Percentiles rank a stretch among this genome's conserved stretches.
Evolutionary conservation across 2,329 filamentous ascomycete genomes (phyloP).

Genomic region (Bipolaris zeicola): DNA sequence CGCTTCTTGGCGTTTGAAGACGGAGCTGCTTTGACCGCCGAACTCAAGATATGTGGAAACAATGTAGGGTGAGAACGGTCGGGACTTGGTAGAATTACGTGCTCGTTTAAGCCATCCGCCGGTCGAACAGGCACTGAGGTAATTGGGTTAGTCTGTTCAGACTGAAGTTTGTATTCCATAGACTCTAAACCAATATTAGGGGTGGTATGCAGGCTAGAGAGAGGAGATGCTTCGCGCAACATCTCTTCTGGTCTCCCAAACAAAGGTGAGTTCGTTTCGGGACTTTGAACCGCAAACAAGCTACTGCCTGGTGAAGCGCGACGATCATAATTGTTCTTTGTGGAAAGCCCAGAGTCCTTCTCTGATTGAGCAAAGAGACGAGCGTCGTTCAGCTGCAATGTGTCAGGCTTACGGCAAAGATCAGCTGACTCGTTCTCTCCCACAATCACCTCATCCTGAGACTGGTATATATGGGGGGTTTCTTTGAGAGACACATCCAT

Average conservation of each 20-base stretch:
- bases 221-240: constrained; percentile 21
- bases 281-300: constrained; percentile 24
- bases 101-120: constrained; percentile 15
- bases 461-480: neutral
- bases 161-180: neutral
- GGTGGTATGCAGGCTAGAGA: constrained; percentile 22
- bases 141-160: neutral
- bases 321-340: neutral
- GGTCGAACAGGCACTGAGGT: constrained; percentile 3
- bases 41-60: no score
- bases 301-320: constrained; percentile 5
- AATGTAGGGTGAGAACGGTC: no score
- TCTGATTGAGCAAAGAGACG: neutral
- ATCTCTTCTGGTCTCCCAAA: constrained; percentile 32
- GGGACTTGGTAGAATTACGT: neutral
- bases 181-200: constrained; percentile 9
- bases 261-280: constrained; percentile 23
- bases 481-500: neutral
- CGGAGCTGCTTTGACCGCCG: no score
- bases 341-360: neutral
- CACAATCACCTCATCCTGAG: neutral
- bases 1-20: constrained; percentile 17
- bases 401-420: neutral
- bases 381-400: neutral
- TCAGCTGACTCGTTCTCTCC: neutral